Evolutionary conservation across 2,329 filamentous ascomycete species (phyloP), one percentile per base, ranked within the genome.

Genomic region (Fusarium bactridioides): DNA sequence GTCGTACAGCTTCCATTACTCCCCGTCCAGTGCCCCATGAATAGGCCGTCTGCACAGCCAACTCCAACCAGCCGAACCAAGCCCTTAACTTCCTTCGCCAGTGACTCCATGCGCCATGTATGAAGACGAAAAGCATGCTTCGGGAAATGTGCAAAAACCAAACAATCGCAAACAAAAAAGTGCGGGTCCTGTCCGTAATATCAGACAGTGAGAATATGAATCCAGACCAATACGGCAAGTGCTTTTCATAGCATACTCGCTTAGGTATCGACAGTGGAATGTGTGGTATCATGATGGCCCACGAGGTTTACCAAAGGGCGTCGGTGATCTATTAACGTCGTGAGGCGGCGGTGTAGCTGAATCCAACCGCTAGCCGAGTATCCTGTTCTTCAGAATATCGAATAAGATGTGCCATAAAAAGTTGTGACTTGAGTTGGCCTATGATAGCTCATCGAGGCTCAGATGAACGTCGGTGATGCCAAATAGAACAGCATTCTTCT

Each of bases 401-500:
- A 67, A 65, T 61, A 64, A 61, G 55, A 64, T 38, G 45, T 60
- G 62, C 63, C 55, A 68, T 66, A 50, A 57, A 48, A 64, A 59
- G 53, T 41, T 58, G 59, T 38, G 27, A 45, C 54, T 67, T 61
- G 69, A 45, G 45, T 43, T 40, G 64, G 62, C 59, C 75, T 75
- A 74, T 82, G 77, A 79, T 80, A 82, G 78, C 72, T 89, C 84
- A 68, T 89, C 87, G 66, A 89, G 82, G 48, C 84, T 83, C 59
- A 87, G 76, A 48, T 86, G 80, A 29, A 83, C 82, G 67, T 89
- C 85, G 33, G 80, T 80, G 68, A 92, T 85, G 69, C 86, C 88
- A 67, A 90, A 90, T 58, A 85, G 79, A 33, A 81, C 78, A 7
- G 89, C 89, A 76, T 93, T 93, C 82, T 92, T 93, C 87, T 97